Percentiles rank a stretch among this genome's conserved stretches.
Evolutionary conservation across 257 asterid species (phyloP).

Genomic region (Scutellaria baicalensis): DNA sequence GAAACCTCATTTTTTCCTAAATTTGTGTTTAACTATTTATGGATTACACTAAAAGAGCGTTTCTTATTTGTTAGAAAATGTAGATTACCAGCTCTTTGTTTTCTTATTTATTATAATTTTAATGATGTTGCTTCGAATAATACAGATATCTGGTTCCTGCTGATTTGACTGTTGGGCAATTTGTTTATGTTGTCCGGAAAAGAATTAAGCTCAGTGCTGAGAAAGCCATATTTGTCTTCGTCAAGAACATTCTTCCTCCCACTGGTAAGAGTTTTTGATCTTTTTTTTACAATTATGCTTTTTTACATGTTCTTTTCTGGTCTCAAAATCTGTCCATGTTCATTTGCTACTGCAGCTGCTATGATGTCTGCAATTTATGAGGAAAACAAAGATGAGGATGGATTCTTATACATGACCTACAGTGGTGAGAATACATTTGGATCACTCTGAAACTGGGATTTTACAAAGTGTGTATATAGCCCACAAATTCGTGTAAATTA

Average conservation of each 20-base stretch:
- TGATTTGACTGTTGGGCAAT: constrained; percentile 93
- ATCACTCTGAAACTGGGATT: constrained; percentile 33
- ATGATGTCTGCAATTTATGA: constrained; percentile 72
- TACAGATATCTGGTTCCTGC: constrained; percentile 92
- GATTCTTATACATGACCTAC: constrained; percentile 71
- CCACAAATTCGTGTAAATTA: constrained; percentile 39
- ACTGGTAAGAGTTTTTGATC: constrained; percentile 43
- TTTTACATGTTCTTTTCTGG: not conserved
- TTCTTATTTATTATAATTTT: not conserved
- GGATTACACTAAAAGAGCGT: not conserved
- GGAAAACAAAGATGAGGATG: constrained; percentile 70
- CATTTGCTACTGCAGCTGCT: constrained; percentile 38
- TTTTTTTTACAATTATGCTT: not conserved
- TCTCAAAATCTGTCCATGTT: not conserved
- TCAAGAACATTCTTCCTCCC: constrained; percentile 88
- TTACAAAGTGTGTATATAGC: constrained; percentile 34
- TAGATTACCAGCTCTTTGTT: not conserved
- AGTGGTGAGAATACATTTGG: constrained; percentile 78
- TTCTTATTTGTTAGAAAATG: not conserved
- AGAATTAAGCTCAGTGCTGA: constrained; percentile 96
- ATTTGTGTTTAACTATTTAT: not conserved
- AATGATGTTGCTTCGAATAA: not conserved
- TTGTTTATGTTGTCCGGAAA: constrained; percentile 92
- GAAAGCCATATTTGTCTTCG: constrained; percentile 95
- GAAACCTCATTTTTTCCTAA: not conserved